Conservation (phyloP, 352 stramenopile genomes). For the Aphanomyces cochlioides region DNA sequence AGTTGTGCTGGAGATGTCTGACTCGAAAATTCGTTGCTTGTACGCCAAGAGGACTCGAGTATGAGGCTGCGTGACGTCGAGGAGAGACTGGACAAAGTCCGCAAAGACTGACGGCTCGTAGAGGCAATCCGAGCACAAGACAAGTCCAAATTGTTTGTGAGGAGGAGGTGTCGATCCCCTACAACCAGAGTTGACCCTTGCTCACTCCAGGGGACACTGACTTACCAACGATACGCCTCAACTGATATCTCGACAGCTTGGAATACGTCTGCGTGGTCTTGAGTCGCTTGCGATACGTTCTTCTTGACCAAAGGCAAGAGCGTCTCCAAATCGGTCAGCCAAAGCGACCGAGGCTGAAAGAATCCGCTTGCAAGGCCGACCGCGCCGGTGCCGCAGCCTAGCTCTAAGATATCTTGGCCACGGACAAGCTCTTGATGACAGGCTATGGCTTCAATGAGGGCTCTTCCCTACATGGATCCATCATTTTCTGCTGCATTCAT, state of each 20-base stretch:
- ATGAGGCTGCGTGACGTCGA: conserved; percentile 34
- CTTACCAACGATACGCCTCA: conserved; percentile 44
- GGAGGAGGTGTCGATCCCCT: neutral
- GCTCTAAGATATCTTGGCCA: conserved; percentile 6
- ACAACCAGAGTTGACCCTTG: conserved; percentile 1
- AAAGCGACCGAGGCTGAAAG: conserved; percentile 39
- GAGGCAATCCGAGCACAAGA: conserved; percentile 63
- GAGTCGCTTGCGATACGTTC: conserved; percentile 38
- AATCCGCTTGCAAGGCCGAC: conserved; percentile 30
- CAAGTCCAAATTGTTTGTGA: conserved; percentile 26
- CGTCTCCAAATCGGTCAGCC: conserved; percentile 51
- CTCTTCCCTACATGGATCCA: conserved; percentile 17
- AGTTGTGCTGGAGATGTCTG: conserved; percentile 2
- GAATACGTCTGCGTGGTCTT: conserved; percentile 34
- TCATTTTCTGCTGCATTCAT: conserved; percentile 6
- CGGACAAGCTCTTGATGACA: neutral
- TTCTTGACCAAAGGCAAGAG: conserved; percentile 45
- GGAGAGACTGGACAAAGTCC: conserved; percentile 44
- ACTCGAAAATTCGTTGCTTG: conserved; percentile 60
- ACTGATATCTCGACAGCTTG: conserved; percentile 34
- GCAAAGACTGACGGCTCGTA: conserved; percentile 52
- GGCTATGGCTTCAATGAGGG: neutral
- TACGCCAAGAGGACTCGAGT: conserved; percentile 52
- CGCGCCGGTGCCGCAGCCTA: conserved; percentile 47
- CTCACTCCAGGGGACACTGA: too few species aligned